These are phyloP conservation scores for Moesziomyces parantarcticus DNA, from an alignment of 1,284 basidiomycete species.

Conservation along the genomic window DNA sequence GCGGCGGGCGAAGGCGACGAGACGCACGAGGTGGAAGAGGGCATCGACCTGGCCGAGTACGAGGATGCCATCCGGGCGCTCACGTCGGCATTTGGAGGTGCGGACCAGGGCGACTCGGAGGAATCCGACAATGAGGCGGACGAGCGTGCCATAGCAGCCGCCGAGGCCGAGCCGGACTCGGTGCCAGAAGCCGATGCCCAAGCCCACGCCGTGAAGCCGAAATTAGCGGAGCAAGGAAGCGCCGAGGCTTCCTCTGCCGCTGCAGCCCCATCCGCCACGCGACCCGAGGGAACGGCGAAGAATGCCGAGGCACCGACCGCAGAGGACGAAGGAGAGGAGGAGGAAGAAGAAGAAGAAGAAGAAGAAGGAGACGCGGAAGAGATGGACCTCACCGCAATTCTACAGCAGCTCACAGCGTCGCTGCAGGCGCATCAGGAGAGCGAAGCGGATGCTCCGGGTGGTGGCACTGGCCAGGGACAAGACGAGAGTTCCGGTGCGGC, in stretches of 20 bases:
- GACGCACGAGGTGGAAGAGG: slow-evolving; percentile 23
- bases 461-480: slow-evolving; percentile 1
- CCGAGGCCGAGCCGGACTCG: slow-evolving; percentile 51
- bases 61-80: slow-evolving; percentile 58
- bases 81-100: slow-evolving; percentile 45
- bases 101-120: slow-evolving; percentile 44
- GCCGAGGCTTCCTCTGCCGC: not conserved
- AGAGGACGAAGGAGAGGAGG: slow-evolving; percentile 11
- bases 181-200: slow-evolving; percentile 7
- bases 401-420: slow-evolving; percentile 56
- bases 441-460: slow-evolving; percentile 9
- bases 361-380: slow-evolving; percentile 25
- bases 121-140: slow-evolving; percentile 54
- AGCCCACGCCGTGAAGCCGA: not conserved
- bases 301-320: slow-evolving; percentile 19
- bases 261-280: not conserved
- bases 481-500: not conserved
- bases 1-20: slow-evolving; percentile 9
- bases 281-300: slow-evolving; percentile 6
- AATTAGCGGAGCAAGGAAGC: not conserved
- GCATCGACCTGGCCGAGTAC: slow-evolving; percentile 59
- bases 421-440: slow-evolving; percentile 41
- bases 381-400: slow-evolving; percentile 49
- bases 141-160: slow-evolving; percentile 57
- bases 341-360: slow-evolving; percentile 19